Evolutionary conservation across 495 filamentous ascomycete genomes (phyloP), one percentile per base, ranked within the genome.

Genomic region (Niebla homalea): DNA sequence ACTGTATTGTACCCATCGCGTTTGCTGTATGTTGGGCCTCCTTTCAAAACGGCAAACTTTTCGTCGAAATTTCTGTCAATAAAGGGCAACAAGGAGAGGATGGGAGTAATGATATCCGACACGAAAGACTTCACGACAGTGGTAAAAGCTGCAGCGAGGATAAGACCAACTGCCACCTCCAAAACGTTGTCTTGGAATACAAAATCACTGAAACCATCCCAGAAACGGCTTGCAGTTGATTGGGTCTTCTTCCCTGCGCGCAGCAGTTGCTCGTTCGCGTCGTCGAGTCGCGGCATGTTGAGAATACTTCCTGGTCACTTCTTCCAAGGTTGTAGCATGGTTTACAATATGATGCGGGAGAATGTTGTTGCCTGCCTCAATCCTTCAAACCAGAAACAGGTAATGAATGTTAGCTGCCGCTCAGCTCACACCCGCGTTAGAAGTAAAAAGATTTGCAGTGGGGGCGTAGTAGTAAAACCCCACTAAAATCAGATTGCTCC

Each of bases 151-250:
- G 79, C 73, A 11, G 83, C 84, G 37, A 87, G 68, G 50, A 87
- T 86, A 64, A 87, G 69, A 55, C 83, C 83, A 40, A 85, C 76
- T 14, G 83, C 83, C 39, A 87, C 81, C 60, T 85, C 80, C 22
- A 87, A 72, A 29, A 87, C 81, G 52, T 87, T 87, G 49, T 84
- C 83, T 43, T 79, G 74, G 23, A 84, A 74, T 6, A 81, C 83
- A 52, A 84, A 87, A 48, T 83, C 80, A 23, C 79, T 60, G 63
- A 87, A 87, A 26, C 78, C 76, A 19, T 71, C 61, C 68, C 75
- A 80, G 44, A 76, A 56, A 49, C 69, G 67, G 38, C 61, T 67
- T 14, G 69, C 58, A 43, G 57, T 62, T 19, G 62, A 58, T 40
- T 60, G 49, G 20, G 63, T 65, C 60, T 61, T 60, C 64, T 67